Percentiles rank a stretch among this genome's conserved stretches.
Evolutionary conservation across 1,284 basidiomycete species (phyloP).

Genomic region (Tilletiaria anomala): DNA sequence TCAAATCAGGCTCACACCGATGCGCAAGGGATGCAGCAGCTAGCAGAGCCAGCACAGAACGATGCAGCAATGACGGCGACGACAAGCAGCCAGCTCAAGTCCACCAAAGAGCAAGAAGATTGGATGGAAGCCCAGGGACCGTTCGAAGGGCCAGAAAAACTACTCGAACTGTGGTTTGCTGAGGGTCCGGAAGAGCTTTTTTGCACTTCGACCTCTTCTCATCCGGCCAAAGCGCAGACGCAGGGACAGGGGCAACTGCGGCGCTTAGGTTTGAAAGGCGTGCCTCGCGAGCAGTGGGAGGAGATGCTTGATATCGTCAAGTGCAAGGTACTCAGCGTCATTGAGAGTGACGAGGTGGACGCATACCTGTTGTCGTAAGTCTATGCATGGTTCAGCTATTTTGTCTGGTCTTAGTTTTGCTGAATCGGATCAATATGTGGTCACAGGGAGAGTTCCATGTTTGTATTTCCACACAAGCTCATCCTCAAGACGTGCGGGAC

Average conservation of each 20-base stretch:
- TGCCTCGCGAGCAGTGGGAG: constrained; percentile 72
- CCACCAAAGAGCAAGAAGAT: constrained; percentile 1
- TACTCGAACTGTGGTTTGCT: constrained; percentile 95
- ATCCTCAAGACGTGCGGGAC: constrained; percentile 99
- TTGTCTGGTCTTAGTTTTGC: too few relatives aligned
- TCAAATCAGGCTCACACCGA: too few relatives aligned
- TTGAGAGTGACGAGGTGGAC: constrained; percentile 74
- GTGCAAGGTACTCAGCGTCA: constrained; percentile 85
- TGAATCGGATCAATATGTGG: too few relatives aligned
- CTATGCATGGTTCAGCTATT: too few relatives aligned
- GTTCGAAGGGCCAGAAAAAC: constrained; percentile 64
- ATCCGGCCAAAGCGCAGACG: background rate
- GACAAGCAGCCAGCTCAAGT: too few relatives aligned
- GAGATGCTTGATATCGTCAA: constrained; percentile 93
- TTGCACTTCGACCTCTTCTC: constrained; percentile 11
- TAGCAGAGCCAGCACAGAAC: too few relatives aligned
- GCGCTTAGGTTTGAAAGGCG: constrained; percentile 66
- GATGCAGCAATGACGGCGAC: too few relatives aligned
- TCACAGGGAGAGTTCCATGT: constrained; percentile 97
- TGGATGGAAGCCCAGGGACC: constrained; percentile 16
- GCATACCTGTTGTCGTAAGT: constrained; percentile 63
- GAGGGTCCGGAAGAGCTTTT: constrained; percentile 44
- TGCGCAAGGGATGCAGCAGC: too few relatives aligned
- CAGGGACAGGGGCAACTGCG: constrained; percentile 8
- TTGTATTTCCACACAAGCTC: constrained; percentile 85